Evolutionary conservation across 257 asterid genomes (phyloP).

Genomic region (Solanum piurae): DNA sequence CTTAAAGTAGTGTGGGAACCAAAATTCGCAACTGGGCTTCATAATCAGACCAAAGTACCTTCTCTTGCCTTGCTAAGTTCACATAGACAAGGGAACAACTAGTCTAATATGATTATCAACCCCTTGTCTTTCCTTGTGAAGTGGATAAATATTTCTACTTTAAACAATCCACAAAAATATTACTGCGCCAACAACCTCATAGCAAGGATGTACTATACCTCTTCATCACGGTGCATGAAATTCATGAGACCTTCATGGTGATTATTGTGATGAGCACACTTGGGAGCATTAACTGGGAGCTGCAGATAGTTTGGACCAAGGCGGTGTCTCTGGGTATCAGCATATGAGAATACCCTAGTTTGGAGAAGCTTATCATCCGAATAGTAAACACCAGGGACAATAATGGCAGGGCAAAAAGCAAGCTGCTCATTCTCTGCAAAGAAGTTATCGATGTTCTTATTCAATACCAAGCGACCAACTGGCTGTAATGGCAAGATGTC

Average conservation of each 20-base stretch:
- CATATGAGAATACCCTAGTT: conserved; percentile 32
- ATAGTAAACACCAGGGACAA: conserved; percentile 40
- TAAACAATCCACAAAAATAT: neutral
- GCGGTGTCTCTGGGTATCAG: conserved; percentile 43
- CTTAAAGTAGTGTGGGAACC: neutral
- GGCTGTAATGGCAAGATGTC: conserved; percentile 91
- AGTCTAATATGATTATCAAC: neutral
- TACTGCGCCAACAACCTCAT: neutral
- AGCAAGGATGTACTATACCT: conserved; percentile 15
- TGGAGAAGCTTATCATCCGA: conserved; percentile 43
- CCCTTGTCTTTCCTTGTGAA: neutral
- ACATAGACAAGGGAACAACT: neutral
- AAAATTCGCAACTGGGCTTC: neutral
- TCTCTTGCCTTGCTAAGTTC: neutral
- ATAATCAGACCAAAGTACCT: neutral
- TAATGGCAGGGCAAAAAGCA: conserved; percentile 40
- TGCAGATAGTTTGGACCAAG: conserved; percentile 49
- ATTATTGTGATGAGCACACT: conserved; percentile 41
- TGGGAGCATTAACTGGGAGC: conserved; percentile 47
- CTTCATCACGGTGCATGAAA: conserved; percentile 46
- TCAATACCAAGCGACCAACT: conserved; percentile 89
- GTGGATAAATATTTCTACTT: neutral
- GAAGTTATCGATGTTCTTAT: conserved; percentile 82
- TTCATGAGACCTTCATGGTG: conserved; percentile 44
- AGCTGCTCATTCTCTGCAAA: conserved; percentile 47